Base-by-base conservation (phyloP, 805 yeast species). In the Saccharomycopsis babjevae region DNA sequence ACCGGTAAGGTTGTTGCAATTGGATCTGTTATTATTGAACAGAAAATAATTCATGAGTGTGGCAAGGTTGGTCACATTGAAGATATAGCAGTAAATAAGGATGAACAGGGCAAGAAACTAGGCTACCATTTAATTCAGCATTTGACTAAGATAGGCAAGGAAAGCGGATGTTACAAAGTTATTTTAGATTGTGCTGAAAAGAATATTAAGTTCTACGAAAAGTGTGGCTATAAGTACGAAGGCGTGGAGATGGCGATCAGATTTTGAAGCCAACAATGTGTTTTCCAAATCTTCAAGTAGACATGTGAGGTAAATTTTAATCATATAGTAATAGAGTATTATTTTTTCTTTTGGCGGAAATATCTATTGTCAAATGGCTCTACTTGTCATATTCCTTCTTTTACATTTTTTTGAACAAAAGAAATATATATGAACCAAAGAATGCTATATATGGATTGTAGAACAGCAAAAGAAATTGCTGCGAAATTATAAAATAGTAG, bases 41-140 rank as follows among this genome's bases (percentile, higher is more conserved):
- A 79, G 57, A 93, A 93, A 72, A 74, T 86, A 64, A 90, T 94
- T 64, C 99, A 93, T 73, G 82, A 76, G 46, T 84, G 94, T 71
- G 96, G 96, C 0, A 72, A 79, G 58, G 96, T 89, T 4, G 98
- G 98, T 1, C 98, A 93, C 74, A 87, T 93, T 65, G 99, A 93
- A 69, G 99, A 93, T 71, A 93, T 93, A 63, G 86, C 97, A 0
- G 96, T 93, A 3, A 78, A 83, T 20, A 70, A 71, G 36, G 74
- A 78, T 20, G 88, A 88, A 70, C 97, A 92, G 69, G 99, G 99
- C 6, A 84, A 86, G 69, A 83, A 83, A 66, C 75, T 93, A 56
- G 99, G 99, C 0, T 76, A 78, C 66, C 73, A 78, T 18, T 71
- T 93, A 72, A 88, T 93, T 66, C 74, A 77, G 18, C 75, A 80